These are phyloP conservation scores for Verticillium klebahnii DNA, from an alignment of 2,329 filamentous ascomycete species.

Conservation along the genomic window DNA sequence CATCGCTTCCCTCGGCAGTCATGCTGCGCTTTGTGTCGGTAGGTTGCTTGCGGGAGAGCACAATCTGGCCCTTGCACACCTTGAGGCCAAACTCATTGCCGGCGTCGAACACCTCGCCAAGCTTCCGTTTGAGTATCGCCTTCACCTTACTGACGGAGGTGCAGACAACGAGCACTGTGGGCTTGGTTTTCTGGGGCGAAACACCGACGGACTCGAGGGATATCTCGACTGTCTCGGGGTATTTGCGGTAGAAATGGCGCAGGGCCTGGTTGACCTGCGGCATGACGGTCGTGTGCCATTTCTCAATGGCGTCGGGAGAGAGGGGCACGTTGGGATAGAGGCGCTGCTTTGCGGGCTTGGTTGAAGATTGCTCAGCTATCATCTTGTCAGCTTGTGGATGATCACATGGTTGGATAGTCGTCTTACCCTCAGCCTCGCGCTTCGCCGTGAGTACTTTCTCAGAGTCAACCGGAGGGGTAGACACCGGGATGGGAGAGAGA, in stretches of 20 bases:
- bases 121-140: slow-evolving; percentile 63
- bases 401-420: neutral
- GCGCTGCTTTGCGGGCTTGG: slow-evolving; percentile 22
- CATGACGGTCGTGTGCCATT: slow-evolving; percentile 69
- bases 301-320: slow-evolving; percentile 57
- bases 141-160: slow-evolving; percentile 70
- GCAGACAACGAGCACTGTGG: slow-evolving; percentile 74
- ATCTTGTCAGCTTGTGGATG: neutral
- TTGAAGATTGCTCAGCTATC: neutral
- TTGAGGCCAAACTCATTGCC: slow-evolving; percentile 60
- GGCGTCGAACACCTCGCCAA: slow-evolving; percentile 61
- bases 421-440: neutral
- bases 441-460: neutral
- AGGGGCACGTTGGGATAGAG: slow-evolving; percentile 57
- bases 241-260: slow-evolving; percentile 65
- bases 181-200: slow-evolving; percentile 58
- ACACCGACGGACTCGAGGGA: slow-evolving; percentile 72
- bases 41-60: slow-evolving; percentile 53
- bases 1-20: slow-evolving; percentile 27
- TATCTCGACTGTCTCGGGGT: slow-evolving; percentile 73
- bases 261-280: slow-evolving; percentile 69
- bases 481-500: neutral
- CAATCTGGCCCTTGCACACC: slow-evolving; percentile 65
- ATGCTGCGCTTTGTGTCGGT: slow-evolving; percentile 11
- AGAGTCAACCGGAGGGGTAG: neutral